Evolutionary conservation across 352 stramenopile genomes (phyloP).

Genomic region (Phytophthora capsici): DNA sequence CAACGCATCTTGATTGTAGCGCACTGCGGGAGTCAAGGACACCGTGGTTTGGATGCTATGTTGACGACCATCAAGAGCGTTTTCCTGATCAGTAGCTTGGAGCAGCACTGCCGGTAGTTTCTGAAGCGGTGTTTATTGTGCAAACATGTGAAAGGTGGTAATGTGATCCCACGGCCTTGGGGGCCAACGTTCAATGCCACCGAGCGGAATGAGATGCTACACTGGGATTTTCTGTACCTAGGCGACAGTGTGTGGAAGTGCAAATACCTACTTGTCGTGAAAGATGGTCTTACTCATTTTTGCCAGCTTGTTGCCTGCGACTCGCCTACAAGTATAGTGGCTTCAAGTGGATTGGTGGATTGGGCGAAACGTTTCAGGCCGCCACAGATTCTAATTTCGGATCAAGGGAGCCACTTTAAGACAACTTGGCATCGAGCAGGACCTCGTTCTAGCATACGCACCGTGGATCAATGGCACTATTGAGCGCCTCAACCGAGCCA

Average conservation of each 20-base stretch:
- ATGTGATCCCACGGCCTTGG: background rate
- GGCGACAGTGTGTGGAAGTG: background rate
- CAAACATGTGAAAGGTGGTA: background rate
- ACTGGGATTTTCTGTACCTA: background rate
- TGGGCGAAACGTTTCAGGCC: background rate
- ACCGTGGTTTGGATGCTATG: background rate
- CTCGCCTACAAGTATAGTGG: background rate
- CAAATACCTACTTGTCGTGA: background rate
- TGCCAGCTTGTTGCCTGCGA: background rate
- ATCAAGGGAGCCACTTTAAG: too few species aligned
- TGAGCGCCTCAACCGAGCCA: too few species aligned
- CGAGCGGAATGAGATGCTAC: background rate
- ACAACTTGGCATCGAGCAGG: too few species aligned
- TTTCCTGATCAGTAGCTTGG: background rate
- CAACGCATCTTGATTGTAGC: slow-evolving; percentile 1
- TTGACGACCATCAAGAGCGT: background rate
- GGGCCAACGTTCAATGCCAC: background rate
- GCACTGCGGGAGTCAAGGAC: background rate
- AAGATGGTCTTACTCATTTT: background rate
- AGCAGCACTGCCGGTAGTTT: background rate
- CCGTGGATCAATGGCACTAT: too few species aligned
- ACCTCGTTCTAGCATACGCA: too few species aligned
- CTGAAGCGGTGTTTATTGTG: background rate
- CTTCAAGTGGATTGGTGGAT: background rate
- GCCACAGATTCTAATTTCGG: too few species aligned